Percentiles rank a stretch among this genome's conserved stretches.
phyloP scores from a whole-genome alignment of 148 eudicot genomes.

The Rhododendron simsii region DNA sequence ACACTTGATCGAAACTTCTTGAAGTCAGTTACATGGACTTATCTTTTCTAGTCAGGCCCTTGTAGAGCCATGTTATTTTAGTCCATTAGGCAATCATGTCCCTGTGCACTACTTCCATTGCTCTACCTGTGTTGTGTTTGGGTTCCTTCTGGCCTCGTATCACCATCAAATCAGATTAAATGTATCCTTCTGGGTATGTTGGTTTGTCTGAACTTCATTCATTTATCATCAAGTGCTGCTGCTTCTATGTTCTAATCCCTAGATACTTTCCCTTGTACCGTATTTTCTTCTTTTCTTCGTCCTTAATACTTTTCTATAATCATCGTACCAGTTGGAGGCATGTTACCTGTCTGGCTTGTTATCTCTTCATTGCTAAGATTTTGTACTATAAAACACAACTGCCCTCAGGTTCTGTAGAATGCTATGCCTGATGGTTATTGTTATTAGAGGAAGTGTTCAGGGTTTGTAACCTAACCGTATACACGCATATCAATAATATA shows the following conservation, averaged over 20 bases:
- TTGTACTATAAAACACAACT: background rate
- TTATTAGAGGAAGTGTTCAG: no score
- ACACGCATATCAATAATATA: no score
- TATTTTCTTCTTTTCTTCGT: background rate
- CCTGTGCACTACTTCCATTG: background rate
- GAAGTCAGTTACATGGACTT: background rate
- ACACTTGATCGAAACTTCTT: background rate
- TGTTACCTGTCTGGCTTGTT: background rate
- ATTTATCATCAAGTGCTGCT: conserved; percentile 1
- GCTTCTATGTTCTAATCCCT: background rate
- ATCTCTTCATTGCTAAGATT: background rate
- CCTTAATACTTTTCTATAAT: background rate
- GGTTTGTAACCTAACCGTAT: no score
- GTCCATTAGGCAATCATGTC: background rate
- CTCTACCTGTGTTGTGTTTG: background rate
- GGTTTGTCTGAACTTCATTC: background rate
- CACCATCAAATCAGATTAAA: background rate
- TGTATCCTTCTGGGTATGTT: background rate
- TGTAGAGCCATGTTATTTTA: background rate
- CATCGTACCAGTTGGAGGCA: background rate
- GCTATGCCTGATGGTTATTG: background rate
- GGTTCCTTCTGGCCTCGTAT: background rate
- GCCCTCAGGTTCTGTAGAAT: background rate
- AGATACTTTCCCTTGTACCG: background rate
- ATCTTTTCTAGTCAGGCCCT: background rate